Percentiles rank a stretch among this genome's conserved stretches.
Conservation (phyloP, 139 green algal species). For the Axilococcus clingmanii region DNA sequence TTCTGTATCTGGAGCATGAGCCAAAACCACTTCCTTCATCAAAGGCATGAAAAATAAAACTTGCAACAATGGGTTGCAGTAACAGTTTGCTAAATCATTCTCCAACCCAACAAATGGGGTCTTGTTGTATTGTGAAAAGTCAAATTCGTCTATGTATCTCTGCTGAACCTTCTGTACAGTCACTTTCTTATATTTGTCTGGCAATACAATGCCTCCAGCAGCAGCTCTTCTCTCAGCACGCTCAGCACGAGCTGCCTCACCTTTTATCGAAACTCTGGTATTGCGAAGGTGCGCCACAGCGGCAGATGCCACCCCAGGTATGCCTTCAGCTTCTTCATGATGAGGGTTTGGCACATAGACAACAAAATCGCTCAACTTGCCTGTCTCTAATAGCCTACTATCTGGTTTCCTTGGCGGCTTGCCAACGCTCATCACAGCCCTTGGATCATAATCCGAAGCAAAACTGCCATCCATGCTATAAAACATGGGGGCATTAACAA, state of each 20-base stretch:
- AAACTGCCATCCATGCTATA: not conserved
- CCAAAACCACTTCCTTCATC: constrained; percentile 49
- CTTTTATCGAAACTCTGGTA: constrained; percentile 29
- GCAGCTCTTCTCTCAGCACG: constrained; percentile 22
- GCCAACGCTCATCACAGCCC: constrained; percentile 28
- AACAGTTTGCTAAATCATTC: constrained; percentile 88
- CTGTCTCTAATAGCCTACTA: constrained; percentile 30
- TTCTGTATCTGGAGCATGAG: constrained; percentile 50
- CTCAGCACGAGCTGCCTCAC: constrained; percentile 12
- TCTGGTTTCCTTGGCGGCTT: constrained; percentile 33
- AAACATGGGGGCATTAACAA: not conserved
- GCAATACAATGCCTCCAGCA: constrained; percentile 45
- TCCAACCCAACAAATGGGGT: constrained; percentile 87
- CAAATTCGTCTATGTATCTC: constrained; percentile 67
- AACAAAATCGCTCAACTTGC: constrained; percentile 74
- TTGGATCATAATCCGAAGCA: constrained; percentile 42
- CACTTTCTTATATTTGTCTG: constrained; percentile 50
- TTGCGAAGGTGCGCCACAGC: constrained; percentile 40
- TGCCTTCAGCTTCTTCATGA: constrained; percentile 31
- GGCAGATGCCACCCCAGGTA: constrained; percentile 24
- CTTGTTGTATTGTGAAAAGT: constrained; percentile 74
- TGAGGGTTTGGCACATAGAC: constrained; percentile 73
- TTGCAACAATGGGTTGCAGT: constrained; percentile 87
- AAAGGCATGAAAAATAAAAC: constrained; percentile 77
- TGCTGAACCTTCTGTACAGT: constrained; percentile 39